These are phyloP conservation scores for Zymoseptoria tritici DNA, from an alignment of 2,329 filamentous ascomycete genomes.

Conservation along the genomic window DNA sequence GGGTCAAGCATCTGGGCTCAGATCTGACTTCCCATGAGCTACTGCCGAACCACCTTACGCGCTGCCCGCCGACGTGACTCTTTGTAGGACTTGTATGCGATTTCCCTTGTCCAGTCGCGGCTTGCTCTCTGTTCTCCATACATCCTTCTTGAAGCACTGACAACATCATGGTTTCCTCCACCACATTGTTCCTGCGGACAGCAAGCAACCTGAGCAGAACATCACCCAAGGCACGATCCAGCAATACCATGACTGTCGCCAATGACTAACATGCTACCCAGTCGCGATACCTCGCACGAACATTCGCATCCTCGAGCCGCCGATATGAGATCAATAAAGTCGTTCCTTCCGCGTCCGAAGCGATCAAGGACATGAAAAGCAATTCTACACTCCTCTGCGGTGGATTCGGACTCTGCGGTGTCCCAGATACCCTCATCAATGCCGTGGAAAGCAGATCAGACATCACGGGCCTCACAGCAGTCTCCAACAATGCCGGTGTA, in stretches of 20 bases:
- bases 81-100: background rate
- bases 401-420: conserved; percentile 76
- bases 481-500: conserved; percentile 74
- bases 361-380: conserved; percentile 62
- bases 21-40: background rate
- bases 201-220: conserved; percentile 15
- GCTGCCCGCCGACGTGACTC: background rate
- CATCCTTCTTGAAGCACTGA: background rate
- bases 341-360: conserved; percentile 51
- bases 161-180: conserved; percentile 11
- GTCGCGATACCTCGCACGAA: conserved; percentile 16
- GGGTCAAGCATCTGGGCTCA: background rate
- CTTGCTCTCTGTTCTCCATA: background rate
- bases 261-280: conserved; percentile 2
- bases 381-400: conserved; percentile 66
- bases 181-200: conserved; percentile 16
- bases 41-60: background rate
- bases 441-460: conserved; percentile 56
- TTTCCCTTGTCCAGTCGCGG: background rate
- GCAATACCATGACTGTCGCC: background rate
- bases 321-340: conserved; percentile 22
- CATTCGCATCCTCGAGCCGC: conserved; percentile 18
- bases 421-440: conserved; percentile 64
- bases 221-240: conserved; percentile 10
- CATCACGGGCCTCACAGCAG: conserved; percentile 57